Evolutionary conservation across 352 stramenopile genomes (phyloP), one percentile per base, ranked within the genome.

Genomic region (Phytopythium oedochilum): DNA sequence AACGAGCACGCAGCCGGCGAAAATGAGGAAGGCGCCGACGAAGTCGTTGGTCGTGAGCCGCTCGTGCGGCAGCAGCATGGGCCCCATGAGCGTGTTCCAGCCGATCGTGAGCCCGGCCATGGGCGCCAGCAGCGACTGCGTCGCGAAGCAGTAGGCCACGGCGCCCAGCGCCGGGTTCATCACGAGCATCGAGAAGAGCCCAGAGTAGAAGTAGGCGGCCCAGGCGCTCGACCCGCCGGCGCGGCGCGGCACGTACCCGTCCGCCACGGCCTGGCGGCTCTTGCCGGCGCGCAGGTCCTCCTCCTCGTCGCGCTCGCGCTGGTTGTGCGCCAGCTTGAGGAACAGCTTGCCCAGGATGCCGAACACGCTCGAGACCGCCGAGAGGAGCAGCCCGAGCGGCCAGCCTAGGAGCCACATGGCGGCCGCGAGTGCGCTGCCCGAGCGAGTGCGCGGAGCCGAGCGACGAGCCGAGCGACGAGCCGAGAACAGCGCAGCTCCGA

Each of bases 21-120:
- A 91, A 57, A 93, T 90, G 31, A 91, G 61, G 42, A 88, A 57
- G 18, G 83, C 81, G 15, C 83, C 83, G 14, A 91, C 57, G 53
- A 91, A 86, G 59, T 91, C 83, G 61, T 88, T 79, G 43, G 73
- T 89, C 31, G 73, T 86, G 5, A 90, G 70, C 0, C 71, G 76
- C 49, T 90, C 80, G 52, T 88, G 71, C 7, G 79, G 77, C 18
- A 93, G 62, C 28, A 93, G 45, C 3, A 88, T 75, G 11, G 83
- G 83, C 3, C 78, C 82, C 40, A 93, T 73, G 25, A 91, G 66
- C 43, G 81, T 90, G 63, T 93, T 93, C 83, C 83, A 93, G 26
- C 78, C 78, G 55, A 93, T 88, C 10, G 80, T 89, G 46, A 93
- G 72, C 1, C 83, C 83, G 12, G 78, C 80, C 83, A 93, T 93